Base-by-base conservation (phyloP, 768 basidiomycete genomes). In the Boletus rex-veris region DNA sequence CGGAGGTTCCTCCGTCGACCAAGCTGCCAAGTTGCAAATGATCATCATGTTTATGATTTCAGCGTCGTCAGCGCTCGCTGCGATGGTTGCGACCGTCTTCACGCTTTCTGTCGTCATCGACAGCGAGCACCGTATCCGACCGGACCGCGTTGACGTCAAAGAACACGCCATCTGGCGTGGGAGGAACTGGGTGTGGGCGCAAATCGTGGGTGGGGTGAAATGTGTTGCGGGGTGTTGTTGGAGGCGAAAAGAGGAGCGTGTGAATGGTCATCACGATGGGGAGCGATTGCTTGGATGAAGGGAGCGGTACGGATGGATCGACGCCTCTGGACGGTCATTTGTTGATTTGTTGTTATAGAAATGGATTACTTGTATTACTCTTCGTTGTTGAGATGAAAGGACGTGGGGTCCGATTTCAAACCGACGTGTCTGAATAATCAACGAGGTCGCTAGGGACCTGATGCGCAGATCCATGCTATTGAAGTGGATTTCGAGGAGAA, bases 11-110 rank as follows among this genome's bases (percentile, higher is more conserved):
- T 85, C 86, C 30, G 88, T 94, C 39, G 79, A 90, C 18, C 90
- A 92, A 69, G 93, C 92, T 0, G 90, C 90, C 3, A 82, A 84
- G 48, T 73, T 94, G 15, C 93, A 94, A 62, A 93, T 93, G 86
- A 84, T 95, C 53, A 91, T 95, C 73, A 90, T 93, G 84, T 94
- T 95, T 71, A 90, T 94, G 87, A 90, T 94, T 42, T 84, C 85
- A 3, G 84, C 91, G 0, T 80, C 83, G 53, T 87, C 88, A 0
- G 82, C 85, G 0, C 78, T 95, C 24, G 81, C 87, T 12, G 78
- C 85, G 3, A 84, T 90, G 50, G 73, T 80, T 48, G 80, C 83
- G 3, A 85, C 86, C 1, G 70, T 85, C 52, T 72, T 83, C 39
- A 77, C 82, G 7, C 77, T 93, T 8, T 66, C 67, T 4, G 76